Evolutionary conservation across 169 alveolate species (phyloP), one percentile per base, ranked within the genome.

Genomic region (Plasmodium blacklocki): DNA sequence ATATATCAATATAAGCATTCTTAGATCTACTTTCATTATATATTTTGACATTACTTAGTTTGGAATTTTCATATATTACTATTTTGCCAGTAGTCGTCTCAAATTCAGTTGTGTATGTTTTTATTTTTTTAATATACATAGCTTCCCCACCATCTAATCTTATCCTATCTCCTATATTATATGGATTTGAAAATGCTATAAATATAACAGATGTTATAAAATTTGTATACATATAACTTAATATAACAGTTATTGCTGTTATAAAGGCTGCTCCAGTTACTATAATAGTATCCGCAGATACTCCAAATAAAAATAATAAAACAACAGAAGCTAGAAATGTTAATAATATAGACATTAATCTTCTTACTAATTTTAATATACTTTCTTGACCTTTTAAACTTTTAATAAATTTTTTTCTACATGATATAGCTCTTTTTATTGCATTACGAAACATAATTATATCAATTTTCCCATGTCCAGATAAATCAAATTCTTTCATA

Each of bases 181-280:
- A 95, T 9, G 97, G 97, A 85, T 95, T 95, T 19, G 97, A 95
- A 74, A 95, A 93, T 39, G 97, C 97, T 50, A 95, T 97, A 88
- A 95, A 95, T 54, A 95, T 95, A 56, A 95, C 97, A 0, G 97
- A 95, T n/a, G 96, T 95, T 54, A 95, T 89, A 88, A 95, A 95
- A 92, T 92, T 95, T 54, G 97, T 95, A 83, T 95, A 95, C 93
- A 95, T 93, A 80, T 95, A 92, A 80, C 94, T 95, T 52, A 96
- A 75, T 4, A 97, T 96, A 26, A 96, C 97, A 1, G 98, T 94
- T 8, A 95, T 62, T 2, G 98, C 96, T 45, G 98, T 94, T 15
- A 95, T 74, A 60, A 96, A 91, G 0, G 98, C 97, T n/a, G 98
- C 98, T 1, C 97, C 97, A 3, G 98, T 95, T 8, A 95, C 97